Evolutionary conservation across 164 flowering plant species (phyloP), one percentile per base, ranked within the genome.

Genomic region (Echeveria elegans): DNA sequence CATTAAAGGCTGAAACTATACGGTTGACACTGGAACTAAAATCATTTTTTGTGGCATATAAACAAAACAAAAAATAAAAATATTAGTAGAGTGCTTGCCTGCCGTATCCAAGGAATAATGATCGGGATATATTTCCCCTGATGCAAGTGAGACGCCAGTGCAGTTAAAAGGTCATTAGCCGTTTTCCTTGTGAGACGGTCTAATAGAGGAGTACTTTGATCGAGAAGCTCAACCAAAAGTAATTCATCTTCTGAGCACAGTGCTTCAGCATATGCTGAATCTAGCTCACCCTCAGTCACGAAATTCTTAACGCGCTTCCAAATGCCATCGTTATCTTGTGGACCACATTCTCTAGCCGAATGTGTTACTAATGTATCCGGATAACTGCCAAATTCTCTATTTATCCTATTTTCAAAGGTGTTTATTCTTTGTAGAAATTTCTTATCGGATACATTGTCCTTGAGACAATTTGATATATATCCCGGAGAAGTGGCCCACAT

Each of bases 101-200:
- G 95, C 69, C 82, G 86, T 77, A 90, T 77, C 98, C 98, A 92
- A 65, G 98, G 98, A 48, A 88, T 75, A 36, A 88, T 76, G 63
- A 83, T 73, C 71, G 75, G 76, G 68, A 83, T 32, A 76, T 74
- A 82, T 78, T 84, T 81, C 69, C 77, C 85, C 40, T 88, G 88
- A 19, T 80, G 72, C 66, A 90, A 75, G 72, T 73, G 77, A 29
- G 88, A 72, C n/a, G 85, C 83, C 72, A 88, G 60, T 63, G 75
- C 75, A 73, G 79, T 71, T 26, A 92, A 81, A 64, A 92, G 66
- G 58, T 82, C 86, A 70, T 71, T 73, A n/a, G 72, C 80, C 38
- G 89, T 90, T 67, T 76, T 82, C 36, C 71, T 73, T 6, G 94
- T 85, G 67, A 93, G 69, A 67, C 80, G 73, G 43, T 93, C 92